Conservation (phyloP, 2,329 filamentous ascomycete genomes). For the Aureobasidium namibiae region DNA sequence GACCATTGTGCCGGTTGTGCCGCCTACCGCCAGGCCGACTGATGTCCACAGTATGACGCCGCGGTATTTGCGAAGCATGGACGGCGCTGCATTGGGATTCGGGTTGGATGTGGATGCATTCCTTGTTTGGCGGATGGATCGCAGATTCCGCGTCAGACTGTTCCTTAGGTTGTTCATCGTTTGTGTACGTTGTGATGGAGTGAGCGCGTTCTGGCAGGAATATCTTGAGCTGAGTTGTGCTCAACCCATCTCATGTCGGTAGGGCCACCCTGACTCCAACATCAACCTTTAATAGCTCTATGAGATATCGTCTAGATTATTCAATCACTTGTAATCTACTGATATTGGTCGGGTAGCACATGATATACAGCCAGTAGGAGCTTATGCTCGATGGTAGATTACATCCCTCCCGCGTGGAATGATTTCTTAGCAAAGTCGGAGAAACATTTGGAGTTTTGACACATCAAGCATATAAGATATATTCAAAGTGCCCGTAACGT, state of each 20-base stretch:
- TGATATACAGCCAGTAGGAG: too few relatives aligned
- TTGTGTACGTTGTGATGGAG: background rate
- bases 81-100: background rate
- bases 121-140: background rate
- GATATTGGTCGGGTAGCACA: too few relatives aligned
- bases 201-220: background rate
- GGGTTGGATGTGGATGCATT: background rate
- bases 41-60: slow-evolving; percentile 19
- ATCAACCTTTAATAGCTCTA: background rate
- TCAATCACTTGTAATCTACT: background rate
- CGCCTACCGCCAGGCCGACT: slow-evolving; percentile 37
- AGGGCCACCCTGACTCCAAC: background rate
- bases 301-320: background rate
- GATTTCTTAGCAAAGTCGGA: too few relatives aligned
- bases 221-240: background rate
- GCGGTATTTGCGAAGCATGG: slow-evolving; percentile 17
- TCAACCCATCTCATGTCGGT: background rate
- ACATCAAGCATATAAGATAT: too few relatives aligned
- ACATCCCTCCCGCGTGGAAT: too few relatives aligned
- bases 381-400: too few relatives aligned
- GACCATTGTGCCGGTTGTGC: slow-evolving; percentile 31
- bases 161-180: slow-evolving; percentile 3
- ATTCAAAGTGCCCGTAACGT: too few relatives aligned
- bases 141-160: background rate
- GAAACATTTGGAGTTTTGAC: too few relatives aligned